phyloP scores from a whole-genome alignment of 768 basidiomycete species.

The Paxillus involutus region DNA sequence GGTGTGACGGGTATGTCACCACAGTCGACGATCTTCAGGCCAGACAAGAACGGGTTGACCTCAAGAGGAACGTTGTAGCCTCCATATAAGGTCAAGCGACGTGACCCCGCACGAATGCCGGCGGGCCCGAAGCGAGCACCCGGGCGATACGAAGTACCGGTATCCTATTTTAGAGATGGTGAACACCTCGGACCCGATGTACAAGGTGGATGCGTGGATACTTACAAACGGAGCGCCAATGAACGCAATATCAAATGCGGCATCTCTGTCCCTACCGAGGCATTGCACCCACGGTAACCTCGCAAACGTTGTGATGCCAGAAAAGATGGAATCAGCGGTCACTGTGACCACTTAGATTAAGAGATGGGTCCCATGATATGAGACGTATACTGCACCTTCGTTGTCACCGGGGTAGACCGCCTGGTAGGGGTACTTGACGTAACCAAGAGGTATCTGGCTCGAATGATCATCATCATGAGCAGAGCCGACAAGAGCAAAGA shows the following conservation, averaged over 20 bases:
- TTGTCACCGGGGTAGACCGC: conserved; percentile 53
- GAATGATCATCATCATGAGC: conserved; percentile 41
- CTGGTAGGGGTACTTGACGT: conserved; percentile 65
- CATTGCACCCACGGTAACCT: conserved; percentile 85
- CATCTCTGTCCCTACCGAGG: conserved; percentile 58
- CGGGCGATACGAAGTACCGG: conserved; percentile 74
- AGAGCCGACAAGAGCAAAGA: conserved; percentile 26
- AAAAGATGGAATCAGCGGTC: conserved; percentile 77
- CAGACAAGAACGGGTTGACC: conserved; percentile 70
- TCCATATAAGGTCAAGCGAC: conserved; percentile 72
- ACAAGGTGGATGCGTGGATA: neutral
- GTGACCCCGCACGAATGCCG: conserved; percentile 77
- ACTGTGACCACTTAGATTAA: conserved; percentile 37
- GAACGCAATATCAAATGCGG: conserved; percentile 77
- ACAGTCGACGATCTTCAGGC: conserved; percentile 71
- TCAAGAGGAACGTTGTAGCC: conserved; percentile 77
- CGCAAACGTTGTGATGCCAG: conserved; percentile 84
- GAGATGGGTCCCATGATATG: neutral
- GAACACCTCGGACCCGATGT: neutral
- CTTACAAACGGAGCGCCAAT: conserved; percentile 77
- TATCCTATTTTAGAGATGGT: conserved; percentile 43
- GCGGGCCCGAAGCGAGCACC: conserved; percentile 87
- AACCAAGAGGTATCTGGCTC: conserved; percentile 64
- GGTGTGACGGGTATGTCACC: conserved; percentile 79
- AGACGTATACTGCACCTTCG: conserved; percentile 43